Evolutionary conservation across 202 grass and related monocot species (phyloP), one percentile per base, ranked within the genome.

Genomic region (Panicum hallii): DNA sequence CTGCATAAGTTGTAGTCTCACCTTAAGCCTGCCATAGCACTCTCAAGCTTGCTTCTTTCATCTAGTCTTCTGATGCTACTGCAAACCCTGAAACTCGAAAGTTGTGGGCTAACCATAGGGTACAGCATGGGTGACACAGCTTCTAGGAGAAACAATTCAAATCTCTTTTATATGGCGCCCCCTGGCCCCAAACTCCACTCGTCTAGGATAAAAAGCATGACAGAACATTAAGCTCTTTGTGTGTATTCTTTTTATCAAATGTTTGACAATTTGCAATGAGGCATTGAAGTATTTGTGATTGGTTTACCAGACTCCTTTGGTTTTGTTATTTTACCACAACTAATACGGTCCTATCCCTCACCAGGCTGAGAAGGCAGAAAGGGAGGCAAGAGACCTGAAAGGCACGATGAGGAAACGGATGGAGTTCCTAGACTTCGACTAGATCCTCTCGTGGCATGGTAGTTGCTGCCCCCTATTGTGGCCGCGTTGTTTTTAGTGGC

Each of bases 361-460:
- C 43, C 82, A 99, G 97, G 97, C 93, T 11, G 92, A 99, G 85
- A 99, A 97, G 84, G 97, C 97, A 52, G 97, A 99, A 79, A 90
- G 34, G 67, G 93, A 99, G 74, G 92, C 94, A 42, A 92, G 87
- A 57, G 97, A 99, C 47, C 88, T 99, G 55, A 99, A 97, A 90
- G 97, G 93, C 77, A 93, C 93, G 7, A 99, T 99, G 97, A 90
- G 97, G 75, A 99, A 99, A 90, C 87, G 93, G 75, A 99, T 99
- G 96, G 96, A 99, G 86, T 99, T 99, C 82, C 90, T 99, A 32
- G 96, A 99, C 82, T 91, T 99, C 6, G 96, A 99, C 86, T 99
- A 79, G 82, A 15, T 55, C 32, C 32, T 48, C 61, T 63, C 30
- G 4, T 6, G 7, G 1, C 13, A 47, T 52, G 67, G 49, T 84